Percentiles rank a stretch among this genome's conserved stretches.
These are phyloP conservation scores for Cicer cuneatum DNA, from an alignment of 306 rosid species.

Conservation along the genomic window DNA sequence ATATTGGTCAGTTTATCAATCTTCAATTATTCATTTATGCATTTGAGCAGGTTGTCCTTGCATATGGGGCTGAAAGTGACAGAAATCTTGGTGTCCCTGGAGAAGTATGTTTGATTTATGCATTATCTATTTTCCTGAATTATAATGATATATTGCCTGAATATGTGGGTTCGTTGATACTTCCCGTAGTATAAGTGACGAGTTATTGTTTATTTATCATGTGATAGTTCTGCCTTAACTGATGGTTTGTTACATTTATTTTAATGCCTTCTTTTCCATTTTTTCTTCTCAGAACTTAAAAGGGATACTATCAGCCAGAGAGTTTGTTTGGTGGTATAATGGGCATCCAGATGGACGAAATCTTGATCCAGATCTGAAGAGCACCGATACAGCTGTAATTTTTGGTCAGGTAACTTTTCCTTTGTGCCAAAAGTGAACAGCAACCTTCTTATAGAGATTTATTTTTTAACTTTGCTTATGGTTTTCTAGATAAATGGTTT, in stretches of 20 bases:
- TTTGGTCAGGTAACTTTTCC: constrained; percentile 81
- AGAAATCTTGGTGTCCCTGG: constrained; percentile 82
- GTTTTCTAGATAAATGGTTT: constrained; percentile 32
- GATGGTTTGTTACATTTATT: constrained; percentile 35
- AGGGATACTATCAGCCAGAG: constrained; percentile 88
- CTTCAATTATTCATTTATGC: constrained; percentile 34
- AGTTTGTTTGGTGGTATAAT: constrained; percentile 99
- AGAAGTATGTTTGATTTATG: constrained; percentile 66
- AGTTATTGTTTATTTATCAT: constrained; percentile 25
- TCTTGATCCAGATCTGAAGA: constrained; percentile 77
- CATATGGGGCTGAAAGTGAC: constrained; percentile 96
- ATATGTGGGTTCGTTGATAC: constrained; percentile 26
- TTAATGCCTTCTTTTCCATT: constrained; percentile 15
- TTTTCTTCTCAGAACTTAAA: constrained; percentile 60
- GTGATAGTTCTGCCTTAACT: background rate
- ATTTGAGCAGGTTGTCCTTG: constrained; percentile 80
- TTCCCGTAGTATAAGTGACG: constrained; percentile 29
- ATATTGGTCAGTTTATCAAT: constrained; percentile 22
- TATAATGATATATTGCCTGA: constrained; percentile 14
- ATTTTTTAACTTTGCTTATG: constrained; percentile 13
- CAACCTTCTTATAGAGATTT: background rate
- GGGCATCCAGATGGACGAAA: constrained; percentile 87
- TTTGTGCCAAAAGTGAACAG: too few species aligned
- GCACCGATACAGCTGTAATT: constrained; percentile 82
- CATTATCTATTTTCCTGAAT: constrained; percentile 37